phyloP scores from a whole-genome alignment of 768 basidiomycete species.

The Xerocomellus amylosporus region DNA sequence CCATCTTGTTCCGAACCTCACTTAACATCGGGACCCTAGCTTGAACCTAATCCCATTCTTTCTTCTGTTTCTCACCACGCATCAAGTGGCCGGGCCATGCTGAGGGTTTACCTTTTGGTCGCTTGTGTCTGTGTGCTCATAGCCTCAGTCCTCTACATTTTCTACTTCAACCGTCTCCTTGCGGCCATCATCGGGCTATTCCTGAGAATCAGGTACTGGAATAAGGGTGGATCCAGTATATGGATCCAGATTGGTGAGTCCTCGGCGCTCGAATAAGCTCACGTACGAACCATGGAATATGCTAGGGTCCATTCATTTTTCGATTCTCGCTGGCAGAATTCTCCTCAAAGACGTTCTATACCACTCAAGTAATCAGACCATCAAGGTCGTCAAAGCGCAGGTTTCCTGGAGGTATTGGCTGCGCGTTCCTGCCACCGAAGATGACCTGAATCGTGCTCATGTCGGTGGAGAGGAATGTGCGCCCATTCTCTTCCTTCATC shows the following conservation, averaged over 20 bases:
- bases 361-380: slow-evolving; percentile 88
- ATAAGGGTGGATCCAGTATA: slow-evolving; percentile 65
- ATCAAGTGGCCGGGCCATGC: slow-evolving; percentile 37
- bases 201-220: slow-evolving; percentile 77
- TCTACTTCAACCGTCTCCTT: slow-evolving; percentile 89
- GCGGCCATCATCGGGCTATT: slow-evolving; percentile 62
- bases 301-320: slow-evolving; percentile 88
- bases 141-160: slow-evolving; percentile 69
- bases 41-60: background rate
- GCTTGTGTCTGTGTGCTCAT: slow-evolving; percentile 56
- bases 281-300: background rate
- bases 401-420: slow-evolving; percentile 96
- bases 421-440: slow-evolving; percentile 71
- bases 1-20: background rate
- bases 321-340: slow-evolving; percentile 81
- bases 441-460: slow-evolving; percentile 52
- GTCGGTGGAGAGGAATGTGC: slow-evolving; percentile 54
- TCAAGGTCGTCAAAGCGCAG: slow-evolving; percentile 79
- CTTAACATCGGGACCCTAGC: background rate
- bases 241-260: slow-evolving; percentile 80
- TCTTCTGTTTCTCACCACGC: background rate
- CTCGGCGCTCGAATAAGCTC: background rate
- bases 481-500: slow-evolving; percentile 20
- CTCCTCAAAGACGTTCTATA: slow-evolving; percentile 86
- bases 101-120: slow-evolving; percentile 59